Evolutionary conservation across 2,329 filamentous ascomycete species (phyloP), one percentile per base, ranked within the genome.

Genomic region (Scytalidium lignicola): DNA sequence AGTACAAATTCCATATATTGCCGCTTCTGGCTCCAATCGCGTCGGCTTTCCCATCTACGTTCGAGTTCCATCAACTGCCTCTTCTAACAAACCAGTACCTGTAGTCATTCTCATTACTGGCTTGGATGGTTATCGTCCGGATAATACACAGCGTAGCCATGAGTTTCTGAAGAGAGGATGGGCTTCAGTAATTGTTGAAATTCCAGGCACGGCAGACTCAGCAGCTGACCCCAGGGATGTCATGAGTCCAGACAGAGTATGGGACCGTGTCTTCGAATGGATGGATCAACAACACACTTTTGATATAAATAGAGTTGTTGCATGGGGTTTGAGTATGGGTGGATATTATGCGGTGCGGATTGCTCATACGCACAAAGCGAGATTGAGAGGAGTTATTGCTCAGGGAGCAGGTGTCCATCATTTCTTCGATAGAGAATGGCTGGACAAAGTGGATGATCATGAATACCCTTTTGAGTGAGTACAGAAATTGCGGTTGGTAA

Each of bases 281-380:
- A 76, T 85, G 71, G 66, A 61, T 2, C 50, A 61, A 2, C 67
- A 78, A 44, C 65, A 69, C 1, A 60, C 69, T 23, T 80, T 86
- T 57, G 75, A 87, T 61, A 77, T 77, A 72, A 56, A 59, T 1
- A 74, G 72, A 28, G 67, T 88, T 7, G 65, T 82, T 52, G 78
- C 74, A 43, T 87, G 83, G 83, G 84, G 83, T 0, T 67, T 87
- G 28, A 83, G 78, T 54, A 73, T 77, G 0, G 84, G 84, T 23
- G 83, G 83, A 0, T 86, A 86, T 70, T 85, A 87, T 65, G 83
- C 83, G 18, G 72, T 83, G 32, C 76, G 83, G 17, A 73, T 80
- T n/a, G 83, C 83, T 41, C 81, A 86, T 63, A 86, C 82, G n/a
- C 84, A 87, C 62, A 67, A 69, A 17, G 62, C 70, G 1, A 65